These are phyloP conservation scores for Erysimum cheiri DNA, from an alignment of 441 rosid species.

Conservation along the genomic window DNA sequence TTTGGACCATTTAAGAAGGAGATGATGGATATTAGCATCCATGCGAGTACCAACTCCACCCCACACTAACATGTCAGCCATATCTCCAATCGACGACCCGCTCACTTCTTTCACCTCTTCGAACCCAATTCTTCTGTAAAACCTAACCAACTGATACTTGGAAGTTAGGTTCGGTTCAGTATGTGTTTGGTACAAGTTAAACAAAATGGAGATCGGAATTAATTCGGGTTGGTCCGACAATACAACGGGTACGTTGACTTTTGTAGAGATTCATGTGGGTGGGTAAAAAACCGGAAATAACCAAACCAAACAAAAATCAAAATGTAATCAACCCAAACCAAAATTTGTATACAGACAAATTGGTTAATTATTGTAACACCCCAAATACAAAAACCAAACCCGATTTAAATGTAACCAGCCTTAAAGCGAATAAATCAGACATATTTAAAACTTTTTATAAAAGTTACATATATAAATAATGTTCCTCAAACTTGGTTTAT, in stretches of 20 bases:
- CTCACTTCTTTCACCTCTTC: conserved; percentile 72
- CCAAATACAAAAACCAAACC: neutral
- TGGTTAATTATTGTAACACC: neutral
- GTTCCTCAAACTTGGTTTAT: too few relatives aligned
- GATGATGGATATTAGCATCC: conserved; percentile 78
- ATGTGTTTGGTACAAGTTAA: neutral
- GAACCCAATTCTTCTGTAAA: conserved; percentile 81
- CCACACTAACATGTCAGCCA: conserved; percentile 86
- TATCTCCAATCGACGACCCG: conserved; percentile 74
- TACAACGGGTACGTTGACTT: neutral
- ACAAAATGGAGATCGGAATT: neutral
- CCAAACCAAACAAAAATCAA: neutral
- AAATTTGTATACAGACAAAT: neutral
- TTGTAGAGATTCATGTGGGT: too few relatives aligned
- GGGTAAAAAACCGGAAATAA: too few relatives aligned
- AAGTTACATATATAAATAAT: too few relatives aligned
- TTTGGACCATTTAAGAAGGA: conserved; percentile 72
- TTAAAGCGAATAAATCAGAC: too few relatives aligned
- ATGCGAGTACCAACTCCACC: conserved; percentile 94
- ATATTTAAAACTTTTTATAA: too few relatives aligned
- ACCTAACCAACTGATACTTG: conserved; percentile 70
- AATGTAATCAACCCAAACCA: neutral
- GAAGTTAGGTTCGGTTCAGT: conserved; percentile 12
- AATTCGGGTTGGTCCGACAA: neutral
- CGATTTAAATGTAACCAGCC: neutral